Percentiles rank a stretch among this genome's conserved stretches.
Conservation (phyloP, 139 green algal genomes). For the Volvox africanus region DNA sequence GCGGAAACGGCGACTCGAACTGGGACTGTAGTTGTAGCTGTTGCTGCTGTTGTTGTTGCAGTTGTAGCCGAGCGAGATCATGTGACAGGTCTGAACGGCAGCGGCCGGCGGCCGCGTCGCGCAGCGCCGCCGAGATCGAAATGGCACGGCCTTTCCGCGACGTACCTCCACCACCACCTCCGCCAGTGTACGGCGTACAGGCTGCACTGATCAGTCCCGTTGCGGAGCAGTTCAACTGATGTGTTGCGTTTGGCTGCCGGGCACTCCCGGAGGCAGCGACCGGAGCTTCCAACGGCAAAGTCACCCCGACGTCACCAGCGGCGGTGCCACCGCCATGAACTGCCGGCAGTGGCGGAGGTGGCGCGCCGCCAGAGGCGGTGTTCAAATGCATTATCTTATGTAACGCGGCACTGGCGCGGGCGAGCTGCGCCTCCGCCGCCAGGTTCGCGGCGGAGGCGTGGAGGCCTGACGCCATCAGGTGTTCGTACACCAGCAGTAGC, state of each 20-base stretch:
- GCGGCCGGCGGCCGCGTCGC: conserved; percentile 7
- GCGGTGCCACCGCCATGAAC: conserved; percentile 4
- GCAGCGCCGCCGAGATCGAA: conserved; percentile 2
- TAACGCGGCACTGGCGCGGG: conserved; percentile 2
- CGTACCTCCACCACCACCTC: background rate
- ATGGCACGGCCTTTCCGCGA: conserved; percentile 2
- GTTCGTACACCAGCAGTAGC: conserved; percentile 81
- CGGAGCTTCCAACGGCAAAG: background rate
- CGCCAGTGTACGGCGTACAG: background rate
- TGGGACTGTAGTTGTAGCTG: background rate
- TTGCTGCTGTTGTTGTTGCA: background rate
- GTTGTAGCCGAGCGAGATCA: background rate
- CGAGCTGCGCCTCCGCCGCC: conserved; percentile 63
- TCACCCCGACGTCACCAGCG: background rate
- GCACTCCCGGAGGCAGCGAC: no score
- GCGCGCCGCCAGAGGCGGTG: background rate
- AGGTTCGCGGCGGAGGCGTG: conserved; percentile 67
- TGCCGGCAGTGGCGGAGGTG: background rate
- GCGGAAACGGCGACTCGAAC: background rate
- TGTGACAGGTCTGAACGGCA: background rate
- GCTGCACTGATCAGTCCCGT: background rate
- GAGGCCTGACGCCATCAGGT: conserved; percentile 74
- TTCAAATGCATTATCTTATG: background rate
- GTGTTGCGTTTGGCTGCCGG: no score
- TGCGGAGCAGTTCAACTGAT: no score